phyloP scores from a whole-genome alignment of 2,329 filamentous ascomycete species.

The Paecilomyces variotii region DNA sequence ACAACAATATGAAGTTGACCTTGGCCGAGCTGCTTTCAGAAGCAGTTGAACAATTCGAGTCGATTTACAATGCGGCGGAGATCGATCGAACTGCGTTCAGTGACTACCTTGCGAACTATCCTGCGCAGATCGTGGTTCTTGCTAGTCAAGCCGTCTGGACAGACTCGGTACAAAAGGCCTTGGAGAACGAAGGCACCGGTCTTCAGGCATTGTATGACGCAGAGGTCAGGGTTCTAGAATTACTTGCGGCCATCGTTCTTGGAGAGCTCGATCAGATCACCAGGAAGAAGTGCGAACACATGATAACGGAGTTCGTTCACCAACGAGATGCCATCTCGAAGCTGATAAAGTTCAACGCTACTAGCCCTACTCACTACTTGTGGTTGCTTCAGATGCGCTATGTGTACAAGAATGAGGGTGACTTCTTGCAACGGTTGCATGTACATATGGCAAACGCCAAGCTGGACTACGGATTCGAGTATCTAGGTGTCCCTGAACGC shows the following conservation, averaged over 20 bases:
- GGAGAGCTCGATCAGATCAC: constrained; percentile 80
- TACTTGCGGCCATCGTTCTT: constrained; percentile 82
- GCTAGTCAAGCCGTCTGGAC: constrained; percentile 95
- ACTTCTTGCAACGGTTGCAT: constrained; percentile 70
- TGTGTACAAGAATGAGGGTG: constrained; percentile 73
- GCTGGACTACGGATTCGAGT: constrained; percentile 95
- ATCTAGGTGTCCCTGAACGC: constrained; percentile 89
- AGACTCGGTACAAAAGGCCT: constrained; percentile 68
- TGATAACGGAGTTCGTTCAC: constrained; percentile 98
- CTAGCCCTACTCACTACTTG: constrained; percentile 69
- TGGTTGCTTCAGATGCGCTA: constrained; percentile 99
- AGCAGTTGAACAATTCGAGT: constrained; percentile 72
- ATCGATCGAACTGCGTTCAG: constrained; percentile 65
- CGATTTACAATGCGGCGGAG: constrained; percentile 63
- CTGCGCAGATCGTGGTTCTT: constrained; percentile 90
- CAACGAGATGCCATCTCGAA: constrained; percentile 91
- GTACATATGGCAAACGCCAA: constrained; percentile 97
- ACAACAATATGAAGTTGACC: constrained; percentile 88
- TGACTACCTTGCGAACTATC: constrained; percentile 74
- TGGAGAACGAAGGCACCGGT: constrained; percentile 62
- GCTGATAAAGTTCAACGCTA: constrained; percentile 67
- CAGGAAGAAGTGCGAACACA: constrained; percentile 94
- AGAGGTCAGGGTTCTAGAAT: constrained; percentile 74
- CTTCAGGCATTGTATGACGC: constrained; percentile 67
- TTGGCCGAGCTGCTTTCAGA: constrained; percentile 85